These are phyloP conservation scores for Pythium aristosporum DNA, from an alignment of 352 stramenopile genomes.

Conservation along the genomic window DNA sequence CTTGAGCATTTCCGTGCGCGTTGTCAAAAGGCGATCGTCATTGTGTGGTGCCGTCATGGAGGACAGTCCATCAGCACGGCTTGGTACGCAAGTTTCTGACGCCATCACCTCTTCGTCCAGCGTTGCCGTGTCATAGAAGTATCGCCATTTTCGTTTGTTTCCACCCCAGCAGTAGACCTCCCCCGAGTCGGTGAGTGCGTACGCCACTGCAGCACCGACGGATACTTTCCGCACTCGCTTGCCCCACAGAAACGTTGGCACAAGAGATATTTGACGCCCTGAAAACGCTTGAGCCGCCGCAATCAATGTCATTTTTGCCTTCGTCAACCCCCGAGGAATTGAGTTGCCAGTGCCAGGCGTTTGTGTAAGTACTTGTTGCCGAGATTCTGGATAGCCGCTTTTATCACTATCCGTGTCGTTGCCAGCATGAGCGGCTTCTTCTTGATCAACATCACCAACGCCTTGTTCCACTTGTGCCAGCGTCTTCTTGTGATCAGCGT, in stretches of 20 bases:
- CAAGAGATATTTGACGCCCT: constrained; percentile 51
- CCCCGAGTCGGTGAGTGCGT: constrained; percentile 65
- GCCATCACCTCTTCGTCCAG: background rate
- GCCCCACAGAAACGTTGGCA: constrained; percentile 73
- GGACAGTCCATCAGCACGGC: background rate
- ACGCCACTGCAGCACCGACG: constrained; percentile 47
- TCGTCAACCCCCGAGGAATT: constrained; percentile 8
- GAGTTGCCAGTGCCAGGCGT: background rate
- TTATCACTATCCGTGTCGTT: background rate
- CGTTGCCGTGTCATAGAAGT: constrained; percentile 55
- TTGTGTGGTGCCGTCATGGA: background rate
- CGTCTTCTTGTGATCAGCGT: constrained; percentile 14
- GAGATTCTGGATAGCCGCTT: background rate
- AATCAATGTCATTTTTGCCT: constrained; percentile 38
- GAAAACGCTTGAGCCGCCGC: constrained; percentile 49
- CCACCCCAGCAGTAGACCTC: constrained; percentile 81
- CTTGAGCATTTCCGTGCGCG: constrained; percentile 66
- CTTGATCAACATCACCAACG: background rate
- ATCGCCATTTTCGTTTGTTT: constrained; percentile 63
- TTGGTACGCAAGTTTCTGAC: background rate
- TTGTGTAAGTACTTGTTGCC: background rate
- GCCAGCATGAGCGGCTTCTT: background rate
- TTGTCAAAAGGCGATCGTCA: constrained; percentile 35
- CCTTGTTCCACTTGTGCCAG: constrained; percentile 11
- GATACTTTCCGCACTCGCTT: constrained; percentile 59